A percentile compares a stretch with the other conserved stretches of the same genome.
Evolutionary conservation across 176 grass and related monocot genomes (phyloP).

Genomic region (Alopecurus myosuroides): DNA sequence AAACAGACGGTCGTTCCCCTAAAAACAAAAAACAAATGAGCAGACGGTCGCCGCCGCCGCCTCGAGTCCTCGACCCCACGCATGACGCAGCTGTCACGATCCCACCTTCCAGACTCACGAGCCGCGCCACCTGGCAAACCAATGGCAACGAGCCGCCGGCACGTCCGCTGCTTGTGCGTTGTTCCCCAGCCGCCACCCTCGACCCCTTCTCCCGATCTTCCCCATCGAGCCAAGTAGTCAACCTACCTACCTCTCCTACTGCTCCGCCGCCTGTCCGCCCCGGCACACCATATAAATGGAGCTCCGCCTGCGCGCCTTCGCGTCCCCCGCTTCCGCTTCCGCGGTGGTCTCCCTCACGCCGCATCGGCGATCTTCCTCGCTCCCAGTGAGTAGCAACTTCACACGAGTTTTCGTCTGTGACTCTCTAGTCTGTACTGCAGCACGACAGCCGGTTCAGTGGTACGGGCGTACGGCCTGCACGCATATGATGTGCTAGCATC

Average conservation of each 20-base stretch:
- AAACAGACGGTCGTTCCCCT: no score
- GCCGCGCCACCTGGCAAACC: not conserved
- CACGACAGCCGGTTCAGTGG: not conserved
- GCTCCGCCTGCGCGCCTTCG: not conserved
- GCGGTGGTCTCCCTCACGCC: not conserved
- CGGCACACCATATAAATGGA: slow-evolving; percentile 17
- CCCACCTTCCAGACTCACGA: not conserved
- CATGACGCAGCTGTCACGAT: not conserved
- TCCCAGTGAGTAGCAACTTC: not conserved
- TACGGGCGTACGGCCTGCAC: not conserved
- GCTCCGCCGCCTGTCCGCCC: not conserved
- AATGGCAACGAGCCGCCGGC: not conserved
- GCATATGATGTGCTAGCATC: not conserved
- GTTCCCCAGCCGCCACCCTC: not conserved
- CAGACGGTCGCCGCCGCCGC: no score
- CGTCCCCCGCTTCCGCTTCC: not conserved
- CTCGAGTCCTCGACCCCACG: no score
- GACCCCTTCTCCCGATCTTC: not conserved
- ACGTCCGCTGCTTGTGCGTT: not conserved
- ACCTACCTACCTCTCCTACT: not conserved
- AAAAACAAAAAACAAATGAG: no score
- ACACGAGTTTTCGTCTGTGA: not conserved
- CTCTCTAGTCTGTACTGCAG: not conserved
- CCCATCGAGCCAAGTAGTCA: not conserved
- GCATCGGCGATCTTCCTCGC: not conserved